phyloP scores from a whole-genome alignment of 2,329 filamentous ascomycete genomes.

The Xylariales sp. region DNA sequence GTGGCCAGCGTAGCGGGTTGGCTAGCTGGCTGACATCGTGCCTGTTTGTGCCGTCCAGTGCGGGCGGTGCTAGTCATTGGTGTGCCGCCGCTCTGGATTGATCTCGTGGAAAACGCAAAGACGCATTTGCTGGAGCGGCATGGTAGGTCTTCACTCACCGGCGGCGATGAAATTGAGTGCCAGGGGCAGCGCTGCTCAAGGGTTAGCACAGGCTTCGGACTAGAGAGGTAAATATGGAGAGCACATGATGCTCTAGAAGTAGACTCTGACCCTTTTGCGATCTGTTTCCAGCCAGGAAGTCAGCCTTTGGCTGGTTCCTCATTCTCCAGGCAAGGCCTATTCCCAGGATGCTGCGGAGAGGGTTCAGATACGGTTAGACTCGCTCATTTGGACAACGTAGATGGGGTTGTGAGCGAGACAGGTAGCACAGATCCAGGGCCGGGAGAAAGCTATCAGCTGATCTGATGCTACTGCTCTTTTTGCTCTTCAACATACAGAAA shows the following conservation, averaged over 20 bases:
- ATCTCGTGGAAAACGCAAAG: slow-evolving; percentile 47
- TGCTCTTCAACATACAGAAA: slow-evolving; percentile 71
- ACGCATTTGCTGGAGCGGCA: slow-evolving; percentile 46
- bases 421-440: slow-evolving; percentile 7
- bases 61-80: slow-evolving; percentile 32
- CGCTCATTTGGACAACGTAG: not conserved
- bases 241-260: slow-evolving; percentile 33
- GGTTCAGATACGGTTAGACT: slow-evolving; percentile 24
- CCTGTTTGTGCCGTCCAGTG: slow-evolving; percentile 11
- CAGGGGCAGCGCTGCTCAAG: slow-evolving; percentile 74
- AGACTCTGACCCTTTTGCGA: slow-evolving; percentile 81
- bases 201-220: slow-evolving; percentile 48
- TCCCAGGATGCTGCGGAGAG: slow-evolving; percentile 68
- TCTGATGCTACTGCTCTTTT: slow-evolving; percentile 16
- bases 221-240: slow-evolving; percentile 28
- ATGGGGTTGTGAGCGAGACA: not conserved
- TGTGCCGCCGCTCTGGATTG: slow-evolving; percentile 74
- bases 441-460: not conserved
- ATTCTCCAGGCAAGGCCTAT: slow-evolving; percentile 67
- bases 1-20: slow-evolving; percentile 6
- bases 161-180: slow-evolving; percentile 92
- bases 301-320: slow-evolving; percentile 72
- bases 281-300: slow-evolving; percentile 80
- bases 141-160: slow-evolving; percentile 75
- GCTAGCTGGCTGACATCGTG: slow-evolving; percentile 6